These are phyloP conservation scores for Tillandsia leiboldiana DNA, from an alignment of 176 grass and related monocot genomes.

Conservation along the genomic window DNA sequence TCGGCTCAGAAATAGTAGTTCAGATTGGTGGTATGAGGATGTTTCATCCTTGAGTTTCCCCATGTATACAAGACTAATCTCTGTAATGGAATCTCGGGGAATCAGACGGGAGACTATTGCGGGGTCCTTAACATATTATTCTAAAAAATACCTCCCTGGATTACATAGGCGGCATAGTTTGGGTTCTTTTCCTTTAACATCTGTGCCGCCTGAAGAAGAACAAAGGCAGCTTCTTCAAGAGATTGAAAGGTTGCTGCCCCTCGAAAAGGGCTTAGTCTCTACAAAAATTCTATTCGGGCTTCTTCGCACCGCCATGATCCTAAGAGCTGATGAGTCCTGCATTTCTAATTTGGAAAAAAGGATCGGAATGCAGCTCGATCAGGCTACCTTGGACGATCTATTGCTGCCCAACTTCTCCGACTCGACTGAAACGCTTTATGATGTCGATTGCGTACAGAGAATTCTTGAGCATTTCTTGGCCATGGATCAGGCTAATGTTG, in stretches of 20 bases:
- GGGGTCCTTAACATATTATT: slow-evolving; percentile 67
- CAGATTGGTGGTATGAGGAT: slow-evolving; percentile 94
- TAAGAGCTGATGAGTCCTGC: slow-evolving; percentile 47
- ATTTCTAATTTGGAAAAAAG: slow-evolving; percentile 66
- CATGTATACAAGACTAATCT: slow-evolving; percentile 65
- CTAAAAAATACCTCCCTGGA: slow-evolving; percentile 67
- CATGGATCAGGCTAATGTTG: slow-evolving; percentile 64
- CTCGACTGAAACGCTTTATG: slow-evolving; percentile 87
- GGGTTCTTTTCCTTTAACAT: slow-evolving; percentile 22
- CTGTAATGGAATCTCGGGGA: slow-evolving; percentile 64
- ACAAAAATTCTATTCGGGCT: slow-evolving; percentile 70
- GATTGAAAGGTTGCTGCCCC: slow-evolving; percentile 48
- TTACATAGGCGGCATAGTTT: slow-evolving; percentile 63
- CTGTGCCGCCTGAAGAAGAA: slow-evolving; percentile 52
- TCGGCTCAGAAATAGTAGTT: slow-evolving; percentile 66
- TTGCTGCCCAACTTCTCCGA: slow-evolving; percentile 75
- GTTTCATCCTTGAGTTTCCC: slow-evolving; percentile 57
- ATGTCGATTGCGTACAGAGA: slow-evolving; percentile 78
- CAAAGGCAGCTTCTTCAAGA: slow-evolving; percentile 79
- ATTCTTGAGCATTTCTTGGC: slow-evolving; percentile 78
- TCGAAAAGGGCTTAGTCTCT: slow-evolving; percentile 54
- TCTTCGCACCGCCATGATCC: slow-evolving; percentile 75
- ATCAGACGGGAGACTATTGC: slow-evolving; percentile 55
- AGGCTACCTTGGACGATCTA: slow-evolving; percentile 72
- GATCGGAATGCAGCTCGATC: slow-evolving; percentile 72